Base-by-base conservation (phyloP, 441 rosid species). In the Erodium chrysanthum region DNA sequence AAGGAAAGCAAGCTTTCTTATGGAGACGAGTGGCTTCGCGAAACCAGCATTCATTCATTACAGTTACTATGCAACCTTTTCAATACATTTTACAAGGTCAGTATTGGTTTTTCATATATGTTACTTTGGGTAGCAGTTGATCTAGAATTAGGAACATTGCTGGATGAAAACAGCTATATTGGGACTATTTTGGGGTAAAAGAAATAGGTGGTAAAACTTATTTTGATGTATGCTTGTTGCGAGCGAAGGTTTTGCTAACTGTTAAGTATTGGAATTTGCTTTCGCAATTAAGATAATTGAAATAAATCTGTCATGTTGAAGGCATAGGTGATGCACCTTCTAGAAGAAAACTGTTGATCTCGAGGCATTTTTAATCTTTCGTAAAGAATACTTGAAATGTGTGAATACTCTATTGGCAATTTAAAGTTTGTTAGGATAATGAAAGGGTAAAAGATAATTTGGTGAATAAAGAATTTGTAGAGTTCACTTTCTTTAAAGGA, bases 61-160 rank as follows among this genome's bases (percentile, higher is more conserved):
- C 99, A 96, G 83, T 78, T 92, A 78, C 88, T 96, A 61, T 92
- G 98, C 90, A 92, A 92, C 82, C 98, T 96, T 70, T 96, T 96
- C 77, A 96, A 92, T 81, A 88, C 96, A 15, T 96, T 96, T 75
- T 96, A 96, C 88, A 96, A 89, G 99, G 99, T 70, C 42, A 37
- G 42, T 37, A 37, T 8, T 44, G 52, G 52, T 44, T 44, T 44
- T 44, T 14, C 52, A 2, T 12, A 12, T 14, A 44, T 44, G 14
- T 44, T 44, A 44, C 17, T 14, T 44, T 44, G 52, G 17, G 15
- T 44, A 12, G 15, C 10, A 10, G 52, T 44, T 37, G 42, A 2
- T 44, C 5, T 14, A 44, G 52, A 44, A 44, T 14, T 44, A 44
- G 12, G 52, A 12, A 3, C 52, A 44, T 10, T 44, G 5, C 52